These are phyloP conservation scores for Coemansia sp. DNA, from an alignment of 192 early-diverging fungal species.

Conservation along the genomic window DNA sequence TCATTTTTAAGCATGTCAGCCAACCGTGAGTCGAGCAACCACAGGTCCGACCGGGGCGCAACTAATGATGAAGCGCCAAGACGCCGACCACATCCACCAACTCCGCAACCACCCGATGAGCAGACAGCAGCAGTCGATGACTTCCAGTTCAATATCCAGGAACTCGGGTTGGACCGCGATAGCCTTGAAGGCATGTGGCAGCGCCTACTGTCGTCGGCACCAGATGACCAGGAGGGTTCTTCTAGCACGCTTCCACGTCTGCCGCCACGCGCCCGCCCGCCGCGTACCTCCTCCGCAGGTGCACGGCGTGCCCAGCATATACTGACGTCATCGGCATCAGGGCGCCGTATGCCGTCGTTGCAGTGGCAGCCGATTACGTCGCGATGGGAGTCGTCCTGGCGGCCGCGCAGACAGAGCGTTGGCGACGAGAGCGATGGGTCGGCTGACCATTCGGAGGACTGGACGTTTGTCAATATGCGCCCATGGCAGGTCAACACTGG, in stretches of 20 bases:
- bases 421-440: conserved; percentile 1
- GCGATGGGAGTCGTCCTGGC: background rate
- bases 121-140: background rate
- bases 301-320: background rate
- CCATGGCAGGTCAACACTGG: background rate
- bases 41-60: background rate
- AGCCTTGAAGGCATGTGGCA: conserved; percentile 25
- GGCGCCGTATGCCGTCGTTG: background rate
- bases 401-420: background rate
- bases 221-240: background rate
- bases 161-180: conserved; percentile 6
- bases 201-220: background rate
- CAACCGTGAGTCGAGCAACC: background rate
- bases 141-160: background rate
- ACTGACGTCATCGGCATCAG: background rate
- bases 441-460: conserved; percentile 1
- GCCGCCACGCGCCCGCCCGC: background rate
- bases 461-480: conserved; percentile 33
- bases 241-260: background rate
- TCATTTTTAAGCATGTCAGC: conserved; percentile 6
- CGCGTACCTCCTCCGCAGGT: background rate
- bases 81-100: background rate
- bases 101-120: background rate
- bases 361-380: background rate
- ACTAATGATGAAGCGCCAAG: background rate